Evolutionary conservation across 139 green algal species (phyloP).

Genomic region (Pedinophyceae sp.): DNA sequence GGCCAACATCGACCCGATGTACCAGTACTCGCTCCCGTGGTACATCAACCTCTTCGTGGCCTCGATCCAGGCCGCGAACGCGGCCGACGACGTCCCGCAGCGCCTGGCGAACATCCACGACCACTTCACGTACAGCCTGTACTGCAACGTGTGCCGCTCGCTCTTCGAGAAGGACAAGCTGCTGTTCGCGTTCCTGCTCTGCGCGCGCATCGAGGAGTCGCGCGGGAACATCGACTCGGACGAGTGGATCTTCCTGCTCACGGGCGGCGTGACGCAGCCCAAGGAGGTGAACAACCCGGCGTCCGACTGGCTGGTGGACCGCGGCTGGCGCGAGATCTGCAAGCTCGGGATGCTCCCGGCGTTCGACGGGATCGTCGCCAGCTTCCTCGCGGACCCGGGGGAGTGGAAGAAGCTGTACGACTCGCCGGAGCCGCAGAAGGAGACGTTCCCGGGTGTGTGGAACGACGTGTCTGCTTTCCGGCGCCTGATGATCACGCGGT

Average conservation of each 20-base stretch:
- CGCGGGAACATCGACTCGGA: constrained; percentile 32
- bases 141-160: constrained; percentile 40
- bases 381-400: constrained; percentile 13
- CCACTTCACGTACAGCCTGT: constrained; percentile 60
- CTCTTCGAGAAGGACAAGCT: constrained; percentile 77
- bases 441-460: constrained; percentile 21
- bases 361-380: constrained; percentile 1
- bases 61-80: constrained; percentile 13
- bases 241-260: constrained; percentile 64
- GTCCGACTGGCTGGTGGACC: constrained; percentile 42
- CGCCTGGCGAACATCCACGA: constrained; percentile 45
- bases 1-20: constrained; percentile 53
- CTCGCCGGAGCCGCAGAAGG: constrained; percentile 29
- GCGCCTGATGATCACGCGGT: constrained; percentile 14
- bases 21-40: constrained; percentile 61
- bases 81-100: constrained; percentile 15
- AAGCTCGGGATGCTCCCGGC: constrained; percentile 9
- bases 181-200: constrained; percentile 59
- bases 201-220: constrained; percentile 33
- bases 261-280: constrained; percentile 20
- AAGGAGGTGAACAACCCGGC: constrained; percentile 32
- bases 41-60: constrained; percentile 51
- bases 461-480: constrained; percentile 12
- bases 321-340: constrained; percentile 28
- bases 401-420: constrained; percentile 38